Base-by-base conservation (phyloP, 495 filamentous ascomycete genomes). In the Hypoxylon rickii region DNA sequence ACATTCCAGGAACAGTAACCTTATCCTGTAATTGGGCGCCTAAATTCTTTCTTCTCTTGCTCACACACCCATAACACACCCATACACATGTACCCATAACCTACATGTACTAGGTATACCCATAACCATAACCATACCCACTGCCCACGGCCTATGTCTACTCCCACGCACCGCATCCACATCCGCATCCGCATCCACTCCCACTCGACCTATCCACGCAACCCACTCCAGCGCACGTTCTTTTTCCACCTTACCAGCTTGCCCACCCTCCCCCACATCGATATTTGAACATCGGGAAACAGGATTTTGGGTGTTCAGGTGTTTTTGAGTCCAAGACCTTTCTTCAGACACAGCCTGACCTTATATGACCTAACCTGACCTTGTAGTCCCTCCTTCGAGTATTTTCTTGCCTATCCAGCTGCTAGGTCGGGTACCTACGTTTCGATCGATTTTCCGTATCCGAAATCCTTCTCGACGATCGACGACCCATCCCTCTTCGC, bases 1-100 rank as follows among this genome's bases (percentile, higher is more conserved):
- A 63, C 59, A 63, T 63, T 63, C 53, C 55, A 64, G 55, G 61
- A 60, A 64, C 61, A 36, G 39, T 38, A 51, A 47, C 29, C 52
- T 34, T n/a, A 40, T 21, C 18, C 15, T 63, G 21, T 54, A 10
- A 63, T 63, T 63, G 59, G 59, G 44, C 53, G 59, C 59, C 59
- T 48, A 52, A 63, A 57, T 63, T 63, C 52, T 44, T 24, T 38
- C 33, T 29, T 26, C 11, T 31, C 26, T 13, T 52, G 48, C 51
- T 24, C 55, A 38, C 12, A 36, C 19, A 32, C 47, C n/a, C n/a
- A n/a, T n/a, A n/a, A n/a, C n/a, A n/a, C n/a, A n/a, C n/a, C n/a
- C n/a, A n/a, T n/a, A n/a, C n/a, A n/a, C n/a, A n/a, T n/a, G n/a
- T n/a, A n/a, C n/a, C n/a, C n/a, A n/a, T n/a, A n/a, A n/a, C n/a